Evolutionary conservation across 2,329 filamentous ascomycete genomes (phyloP).

Genomic region (Colletotrichum lini): DNA sequence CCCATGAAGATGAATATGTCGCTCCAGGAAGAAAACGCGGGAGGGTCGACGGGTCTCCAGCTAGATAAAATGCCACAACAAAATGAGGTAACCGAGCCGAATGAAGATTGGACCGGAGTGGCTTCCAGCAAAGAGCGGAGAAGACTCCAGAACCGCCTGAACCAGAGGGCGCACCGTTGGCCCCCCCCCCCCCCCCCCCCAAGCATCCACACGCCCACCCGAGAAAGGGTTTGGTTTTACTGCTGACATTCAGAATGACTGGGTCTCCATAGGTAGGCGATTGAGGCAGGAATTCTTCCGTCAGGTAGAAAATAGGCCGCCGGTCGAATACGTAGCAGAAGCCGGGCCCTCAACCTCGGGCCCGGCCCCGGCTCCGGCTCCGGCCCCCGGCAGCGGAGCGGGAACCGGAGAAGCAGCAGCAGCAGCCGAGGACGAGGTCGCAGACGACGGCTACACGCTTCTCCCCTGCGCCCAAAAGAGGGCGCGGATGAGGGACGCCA

Average conservation of each 20-base stretch:
- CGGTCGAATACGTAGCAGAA: not conserved
- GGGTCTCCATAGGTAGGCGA: constrained; percentile 9
- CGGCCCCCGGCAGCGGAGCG: no score
- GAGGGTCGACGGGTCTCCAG: not conserved
- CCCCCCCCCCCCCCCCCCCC: no score
- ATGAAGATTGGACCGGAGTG: constrained; percentile 31
- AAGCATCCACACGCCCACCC: no score
- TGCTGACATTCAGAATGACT: no score
- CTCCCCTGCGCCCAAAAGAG: constrained; percentile 8
- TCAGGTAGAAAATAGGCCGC: not conserved
- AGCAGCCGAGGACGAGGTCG: not conserved
- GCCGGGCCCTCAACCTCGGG: not conserved
- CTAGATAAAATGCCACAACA: not conserved
- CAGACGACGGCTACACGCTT: constrained; percentile 16
- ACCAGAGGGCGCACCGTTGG: constrained; percentile 34
- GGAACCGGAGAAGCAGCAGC: no score
- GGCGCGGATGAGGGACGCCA: not conserved
- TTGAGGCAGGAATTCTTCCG: constrained; percentile 1
- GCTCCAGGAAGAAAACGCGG: not conserved
- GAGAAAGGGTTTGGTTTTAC: no score
- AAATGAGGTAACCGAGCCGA: not conserved
- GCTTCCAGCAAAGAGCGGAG: constrained; percentile 29
- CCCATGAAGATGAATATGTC: not conserved
- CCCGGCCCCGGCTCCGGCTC: no score
- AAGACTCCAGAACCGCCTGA: constrained; percentile 35